phyloP scores from a whole-genome alignment of 306 rosid species.

The Oxytropis ochrocephala region DNA sequence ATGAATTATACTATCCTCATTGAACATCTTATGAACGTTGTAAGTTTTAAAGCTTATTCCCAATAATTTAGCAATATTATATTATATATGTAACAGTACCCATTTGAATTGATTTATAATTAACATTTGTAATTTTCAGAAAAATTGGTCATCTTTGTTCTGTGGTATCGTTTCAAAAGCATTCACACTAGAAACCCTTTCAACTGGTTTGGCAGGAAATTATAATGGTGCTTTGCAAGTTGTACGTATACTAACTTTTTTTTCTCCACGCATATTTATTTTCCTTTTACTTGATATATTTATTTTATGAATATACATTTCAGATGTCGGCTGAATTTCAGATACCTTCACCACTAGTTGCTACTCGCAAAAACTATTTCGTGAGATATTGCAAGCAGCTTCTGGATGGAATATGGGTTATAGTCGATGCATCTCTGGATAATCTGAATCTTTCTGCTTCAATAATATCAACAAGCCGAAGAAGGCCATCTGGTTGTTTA shows the following conservation, averaged over 20 bases:
- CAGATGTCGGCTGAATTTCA: conserved; percentile 66
- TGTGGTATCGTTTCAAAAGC: conserved; percentile 90
- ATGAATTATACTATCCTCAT: conserved; percentile 69
- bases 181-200: conserved; percentile 65
- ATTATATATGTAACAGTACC: no score
- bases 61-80: background rate
- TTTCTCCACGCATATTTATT: background rate
- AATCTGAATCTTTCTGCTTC: conserved; percentile 34
- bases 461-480: conserved; percentile 37
- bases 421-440: conserved; percentile 81
- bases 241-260: conserved; percentile 30
- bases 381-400: conserved; percentile 85
- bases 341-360: conserved; percentile 81
- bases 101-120: no score
- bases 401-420: conserved; percentile 74
- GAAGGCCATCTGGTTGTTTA: conserved; percentile 89
- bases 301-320: no score
- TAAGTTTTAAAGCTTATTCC: background rate
- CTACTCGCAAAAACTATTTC: conserved; percentile 74
- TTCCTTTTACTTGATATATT: background rate
- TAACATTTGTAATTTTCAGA: conserved; percentile 34
- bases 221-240: conserved; percentile 92
- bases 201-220: conserved; percentile 95
- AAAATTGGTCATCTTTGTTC: conserved; percentile 71
- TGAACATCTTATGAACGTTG: conserved; percentile 94